Evolutionary conservation across 805 yeast genomes (phyloP), one percentile per base, ranked within the genome.

Genomic region (Groenewaldozyma salmanticensis): DNA sequence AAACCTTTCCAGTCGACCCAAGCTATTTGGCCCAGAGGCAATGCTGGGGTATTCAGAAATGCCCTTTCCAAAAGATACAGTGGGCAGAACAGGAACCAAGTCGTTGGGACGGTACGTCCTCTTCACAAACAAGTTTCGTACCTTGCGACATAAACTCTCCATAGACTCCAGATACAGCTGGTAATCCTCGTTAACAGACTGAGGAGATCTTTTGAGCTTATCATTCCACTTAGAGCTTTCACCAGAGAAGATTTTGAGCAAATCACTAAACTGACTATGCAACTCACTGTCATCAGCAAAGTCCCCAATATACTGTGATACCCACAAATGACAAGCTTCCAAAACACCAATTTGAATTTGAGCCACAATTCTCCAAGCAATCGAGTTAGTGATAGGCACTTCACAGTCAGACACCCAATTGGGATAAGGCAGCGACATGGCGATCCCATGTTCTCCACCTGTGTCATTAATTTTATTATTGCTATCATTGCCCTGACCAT

Each of bases 331-430:
- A 42, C 86, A 64, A 0, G 86, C 84, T 55, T 84, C 94, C 44
- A 87, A 65, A 24, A 87, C 75, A 32, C 94, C 94, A 31, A 81
- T 68, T 55, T 87, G 92, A 33, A 88, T 82, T 53, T 79, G 84
- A 7, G 81, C 77, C 35, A 84, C 77, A 41, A 76, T 70, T 35
- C 70, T 71, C 70, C 80, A 77, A 50, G 80, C 81, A 27, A 81
- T 67, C 2, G 71, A 71, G 0, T 72, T 64, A 34, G 66, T 65
- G 3, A 61, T 39, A 5, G 54, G 40, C 6, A 62, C 47, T 15
- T 46, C 49, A 16, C 48, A 38, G 13, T 35, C 41, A 2, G 50
- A 42, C 16, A 52, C 55, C 58, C 57, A 52, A 37, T 43, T 45
- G 5, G 57, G 59, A 38, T 45, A 51, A 21, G 38, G 46, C 29